These are phyloP conservation scores for Myxozyma monticola DNA, from an alignment of 805 yeast species.

Conservation along the genomic window DNA sequence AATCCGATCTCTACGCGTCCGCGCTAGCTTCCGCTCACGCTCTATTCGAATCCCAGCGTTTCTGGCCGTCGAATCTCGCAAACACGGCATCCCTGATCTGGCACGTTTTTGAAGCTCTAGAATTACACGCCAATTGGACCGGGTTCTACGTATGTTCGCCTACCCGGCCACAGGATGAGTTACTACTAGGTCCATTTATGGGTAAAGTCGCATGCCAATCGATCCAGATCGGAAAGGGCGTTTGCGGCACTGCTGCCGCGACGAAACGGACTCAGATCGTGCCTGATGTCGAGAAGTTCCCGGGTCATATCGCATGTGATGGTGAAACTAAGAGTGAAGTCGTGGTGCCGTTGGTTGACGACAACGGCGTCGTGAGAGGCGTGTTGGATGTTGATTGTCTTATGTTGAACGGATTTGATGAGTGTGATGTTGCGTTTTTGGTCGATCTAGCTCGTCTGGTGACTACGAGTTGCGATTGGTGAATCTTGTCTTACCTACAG, in stretches of 20 bases:
- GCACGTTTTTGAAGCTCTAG: conserved; percentile 75
- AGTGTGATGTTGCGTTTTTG: conserved; percentile 56
- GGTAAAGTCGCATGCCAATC: conserved; percentile 95
- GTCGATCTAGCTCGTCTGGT: conserved; percentile 60
- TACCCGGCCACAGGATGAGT: conserved; percentile 40
- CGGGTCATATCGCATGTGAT: conserved; percentile 97
- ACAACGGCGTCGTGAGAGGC: conserved; percentile 53
- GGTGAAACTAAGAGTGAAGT: conserved; percentile 92
- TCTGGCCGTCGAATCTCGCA: conserved; percentile 89
- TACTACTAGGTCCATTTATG: conserved; percentile 88
- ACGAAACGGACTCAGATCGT: conserved; percentile 67
- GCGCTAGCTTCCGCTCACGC: conserved; percentile 65
- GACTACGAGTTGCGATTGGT: conserved; percentile 56
- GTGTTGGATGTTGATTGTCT: conserved; percentile 87
- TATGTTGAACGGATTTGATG: conserved; percentile 63
- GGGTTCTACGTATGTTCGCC: conserved; percentile 74
- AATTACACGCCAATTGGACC: conserved; percentile 75
- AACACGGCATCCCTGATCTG: conserved; percentile 84
- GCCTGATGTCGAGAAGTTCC: conserved; percentile 70
- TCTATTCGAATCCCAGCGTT: conserved; percentile 57
- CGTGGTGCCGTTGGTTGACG: conserved; percentile 73
- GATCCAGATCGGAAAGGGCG: conserved; percentile 79
- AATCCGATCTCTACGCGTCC: conserved; percentile 50
- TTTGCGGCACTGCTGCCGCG: conserved; percentile 83
- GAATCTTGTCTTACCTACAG: no score